Evolutionary conservation across 345 rosid genomes (phyloP).

Genomic region (Lepidium sativum): DNA sequence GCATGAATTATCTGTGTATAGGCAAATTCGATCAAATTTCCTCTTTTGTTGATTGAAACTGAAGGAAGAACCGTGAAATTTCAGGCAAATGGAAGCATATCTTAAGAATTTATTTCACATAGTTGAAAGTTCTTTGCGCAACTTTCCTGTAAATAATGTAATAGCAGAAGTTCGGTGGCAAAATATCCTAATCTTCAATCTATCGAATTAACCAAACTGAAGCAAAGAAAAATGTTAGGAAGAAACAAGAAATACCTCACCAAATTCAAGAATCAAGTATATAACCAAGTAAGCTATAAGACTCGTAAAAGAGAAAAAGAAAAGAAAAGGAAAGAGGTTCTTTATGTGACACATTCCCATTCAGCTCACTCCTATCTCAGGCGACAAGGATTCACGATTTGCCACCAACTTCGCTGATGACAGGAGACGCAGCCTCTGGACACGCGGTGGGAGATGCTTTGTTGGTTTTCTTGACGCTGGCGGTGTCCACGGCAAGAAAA

Average conservation of each 20-base stretch:
- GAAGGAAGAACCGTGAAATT: too few species aligned
- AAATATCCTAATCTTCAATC: not conserved
- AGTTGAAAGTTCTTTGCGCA: not conserved
- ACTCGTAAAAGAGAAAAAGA: not conserved
- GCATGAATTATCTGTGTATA: too few species aligned
- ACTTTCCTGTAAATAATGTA: not conserved
- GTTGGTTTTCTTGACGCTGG: conserved; percentile 52
- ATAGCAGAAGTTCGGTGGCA: not conserved
- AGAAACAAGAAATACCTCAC: not conserved
- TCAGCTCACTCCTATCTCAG: conserved; percentile 18
- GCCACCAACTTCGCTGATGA: conserved; percentile 32
- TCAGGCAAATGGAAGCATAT: too few species aligned
- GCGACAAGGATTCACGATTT: conserved; percentile 3
- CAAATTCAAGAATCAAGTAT: conserved; percentile 4
- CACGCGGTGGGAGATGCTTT: conserved; percentile 90
- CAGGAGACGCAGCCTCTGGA: conserved; percentile 52
- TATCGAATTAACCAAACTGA: too few species aligned
- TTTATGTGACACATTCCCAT: not conserved
- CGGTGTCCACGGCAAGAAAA: conserved; percentile 80
- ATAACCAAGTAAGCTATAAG: not conserved
- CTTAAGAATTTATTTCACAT: not conserved
- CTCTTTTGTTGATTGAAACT: too few species aligned
- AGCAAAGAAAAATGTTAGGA: not conserved
- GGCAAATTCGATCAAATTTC: too few species aligned
- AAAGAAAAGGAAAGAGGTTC: not conserved